Percentiles rank a stretch among this genome's conserved stretches.
Evolutionary conservation across 139 green algal genomes (phyloP).

Genomic region (Ostreobium quekettii): DNA sequence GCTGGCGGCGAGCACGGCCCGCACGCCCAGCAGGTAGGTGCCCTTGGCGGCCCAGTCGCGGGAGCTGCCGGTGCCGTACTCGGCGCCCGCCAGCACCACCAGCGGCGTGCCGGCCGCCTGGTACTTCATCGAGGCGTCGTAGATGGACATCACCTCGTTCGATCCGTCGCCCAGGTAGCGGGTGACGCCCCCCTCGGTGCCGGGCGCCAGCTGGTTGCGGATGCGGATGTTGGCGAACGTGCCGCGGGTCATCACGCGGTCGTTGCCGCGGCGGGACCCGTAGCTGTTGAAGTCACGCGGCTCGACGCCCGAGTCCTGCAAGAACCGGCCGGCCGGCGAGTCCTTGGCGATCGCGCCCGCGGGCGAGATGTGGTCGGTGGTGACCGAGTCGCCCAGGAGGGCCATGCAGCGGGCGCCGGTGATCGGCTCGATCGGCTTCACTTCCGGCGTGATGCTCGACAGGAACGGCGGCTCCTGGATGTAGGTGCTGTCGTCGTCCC

Average conservation of each 20-base stretch:
- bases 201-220: conserved; percentile 4
- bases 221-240: conserved; percentile 46
- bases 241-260: conserved; percentile 37
- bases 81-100: conserved; percentile 30
- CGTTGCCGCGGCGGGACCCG: conserved; percentile 32
- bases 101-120: conserved; percentile 26
- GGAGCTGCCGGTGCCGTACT: conserved; percentile 33
- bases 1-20: conserved; percentile 37
- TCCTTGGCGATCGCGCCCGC: not conserved
- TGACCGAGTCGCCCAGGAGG: no score
- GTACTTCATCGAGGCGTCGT: conserved; percentile 37
- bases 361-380: conserved; percentile 12
- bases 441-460: no score
- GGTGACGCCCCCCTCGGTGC: not conserved
- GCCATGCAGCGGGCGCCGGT: not conserved
- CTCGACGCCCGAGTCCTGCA: not conserved
- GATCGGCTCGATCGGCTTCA: conserved; percentile 26
- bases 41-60: conserved; percentile 40
- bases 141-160: conserved; percentile 24
- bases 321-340: not conserved
- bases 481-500: no score
- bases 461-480: no score
- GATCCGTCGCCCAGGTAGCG: not conserved
- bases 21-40: conserved; percentile 38
- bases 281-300: conserved; percentile 31